Evolutionary conservation across 2,329 filamentous ascomycete genomes (phyloP), one percentile per base, ranked within the genome.

Genomic region (Monosporascus ibericus): DNA sequence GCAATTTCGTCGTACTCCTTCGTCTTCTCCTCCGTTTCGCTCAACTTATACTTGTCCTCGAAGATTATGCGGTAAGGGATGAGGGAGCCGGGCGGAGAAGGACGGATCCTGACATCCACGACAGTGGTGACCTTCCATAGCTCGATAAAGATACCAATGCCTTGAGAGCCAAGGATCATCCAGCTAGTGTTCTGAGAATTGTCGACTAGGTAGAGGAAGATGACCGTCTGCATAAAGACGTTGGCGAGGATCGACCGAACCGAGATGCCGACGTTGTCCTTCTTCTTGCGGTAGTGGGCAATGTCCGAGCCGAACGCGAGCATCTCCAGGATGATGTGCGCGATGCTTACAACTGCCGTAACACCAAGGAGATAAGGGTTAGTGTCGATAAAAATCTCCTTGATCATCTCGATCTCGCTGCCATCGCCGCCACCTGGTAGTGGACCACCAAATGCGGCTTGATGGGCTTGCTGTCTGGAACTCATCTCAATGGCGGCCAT

Each of bases 201-300:
- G 75, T 99, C 94, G 63, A 99, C 75, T 30, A 99, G 81, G 72
- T 99, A 99, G 46, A 99, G 79, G 80, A 99, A 95, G 71, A 99
- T 96, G 65, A 97, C 80, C 6, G 80, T 71, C 72, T 99, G 94
- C 94, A 99, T 99, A 70, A 97, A 92, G 56, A 97, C 92, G 65
- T 97, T 99, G 68, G 90, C 91, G 52, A 99, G 77, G 65, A 99
- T 99, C 34, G 92, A 95, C 52, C 94, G 90, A 55, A 99, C 88
- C 1, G 92, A 96, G 46, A 96, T 95, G 58, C 94, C 94, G 27
- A 99, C 88, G 54, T 96, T 94, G 75, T 97, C 95, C 79, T 99
- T 99, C 86, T 99, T 99, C 78, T 97, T 96, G 68, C 92, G 90
- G 84, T 94, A 99, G 73, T 99, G 94, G 48, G 91, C 85, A 68